phyloP scores from a whole-genome alignment of 2,329 filamentous ascomycete species.

The Chaetoscypha palmicola region DNA sequence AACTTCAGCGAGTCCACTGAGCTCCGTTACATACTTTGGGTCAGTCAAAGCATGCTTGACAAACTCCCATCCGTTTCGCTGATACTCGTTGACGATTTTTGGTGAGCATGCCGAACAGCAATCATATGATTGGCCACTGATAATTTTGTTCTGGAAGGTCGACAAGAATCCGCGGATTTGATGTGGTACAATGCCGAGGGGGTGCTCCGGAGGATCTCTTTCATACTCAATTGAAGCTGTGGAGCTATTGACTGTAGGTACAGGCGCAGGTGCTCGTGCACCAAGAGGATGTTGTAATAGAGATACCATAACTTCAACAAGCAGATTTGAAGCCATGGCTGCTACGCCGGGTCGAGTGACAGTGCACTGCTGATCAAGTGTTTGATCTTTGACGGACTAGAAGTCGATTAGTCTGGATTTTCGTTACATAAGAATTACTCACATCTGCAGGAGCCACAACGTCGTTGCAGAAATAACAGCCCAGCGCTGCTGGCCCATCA shows the following conservation, averaged over 20 bases:
- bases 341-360: slow-evolving; percentile 91
- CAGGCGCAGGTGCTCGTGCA: slow-evolving; percentile 53
- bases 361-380: slow-evolving; percentile 95
- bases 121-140: slow-evolving; percentile 69
- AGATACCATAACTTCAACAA: slow-evolving; percentile 85
- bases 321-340: slow-evolving; percentile 80
- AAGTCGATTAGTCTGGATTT: slow-evolving; percentile 13
- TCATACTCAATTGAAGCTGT: slow-evolving; percentile 38
- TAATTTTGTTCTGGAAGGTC: slow-evolving; percentile 65
- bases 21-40: slow-evolving; percentile 70
- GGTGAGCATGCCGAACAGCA: slow-evolving; percentile 75
- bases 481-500: slow-evolving; percentile 60
- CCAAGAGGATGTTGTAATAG: slow-evolving; percentile 78
- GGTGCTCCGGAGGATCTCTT: slow-evolving; percentile 50
- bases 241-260: slow-evolving; percentile 27
- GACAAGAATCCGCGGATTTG: slow-evolving; percentile 72
- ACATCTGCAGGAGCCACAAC: slow-evolving; percentile 92
- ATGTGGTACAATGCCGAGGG: slow-evolving; percentile 67
- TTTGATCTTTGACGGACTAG: slow-evolving; percentile 88
- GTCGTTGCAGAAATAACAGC: slow-evolving; percentile 98
- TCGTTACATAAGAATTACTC: slow-evolving; percentile 36
- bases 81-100: slow-evolving; percentile 61
- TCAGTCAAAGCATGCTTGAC: slow-evolving; percentile 67
- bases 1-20: slow-evolving; percentile 69
- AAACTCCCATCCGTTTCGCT: slow-evolving; percentile 65